Evolutionary conservation across 257 asterid species (phyloP).

Genomic region (Solanum etuberosum): DNA sequence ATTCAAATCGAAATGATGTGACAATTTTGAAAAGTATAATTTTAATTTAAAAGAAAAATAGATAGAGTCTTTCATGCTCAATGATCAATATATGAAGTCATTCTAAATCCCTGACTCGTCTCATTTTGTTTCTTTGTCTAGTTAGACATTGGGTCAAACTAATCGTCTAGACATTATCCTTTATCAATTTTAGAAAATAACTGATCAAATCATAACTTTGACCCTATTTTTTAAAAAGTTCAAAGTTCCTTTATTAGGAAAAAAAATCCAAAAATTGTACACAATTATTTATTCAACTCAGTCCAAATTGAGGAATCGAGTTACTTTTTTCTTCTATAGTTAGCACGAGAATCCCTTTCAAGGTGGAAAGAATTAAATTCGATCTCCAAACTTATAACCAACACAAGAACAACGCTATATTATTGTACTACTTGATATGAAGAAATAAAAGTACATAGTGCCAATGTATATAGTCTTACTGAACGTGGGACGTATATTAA

Average conservation of each 20-base stretch:
- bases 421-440: neutral
- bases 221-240: neutral
- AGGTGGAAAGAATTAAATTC: neutral
- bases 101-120: neutral
- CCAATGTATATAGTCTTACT: neutral
- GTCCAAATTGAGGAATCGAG: neutral
- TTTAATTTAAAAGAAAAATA: rapidly evolving
- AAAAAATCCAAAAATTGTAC: neutral
- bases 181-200: neutral
- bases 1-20: neutral
- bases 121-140: neutral
- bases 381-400: neutral
- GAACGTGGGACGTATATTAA: neutral
- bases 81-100: neutral
- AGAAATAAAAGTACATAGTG: neutral
- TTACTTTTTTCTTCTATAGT: neutral
- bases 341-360: neutral
- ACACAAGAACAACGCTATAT: neutral
- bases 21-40: neutral
- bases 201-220: neutral
- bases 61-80: neutral
- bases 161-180: neutral
- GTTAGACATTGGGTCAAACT: neutral
- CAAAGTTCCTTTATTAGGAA: neutral
- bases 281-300: neutral